These are phyloP conservation scores for Selaginella tamariscina DNA, from an alignment of 75 land plant genomes.

Conservation along the genomic window DNA sequence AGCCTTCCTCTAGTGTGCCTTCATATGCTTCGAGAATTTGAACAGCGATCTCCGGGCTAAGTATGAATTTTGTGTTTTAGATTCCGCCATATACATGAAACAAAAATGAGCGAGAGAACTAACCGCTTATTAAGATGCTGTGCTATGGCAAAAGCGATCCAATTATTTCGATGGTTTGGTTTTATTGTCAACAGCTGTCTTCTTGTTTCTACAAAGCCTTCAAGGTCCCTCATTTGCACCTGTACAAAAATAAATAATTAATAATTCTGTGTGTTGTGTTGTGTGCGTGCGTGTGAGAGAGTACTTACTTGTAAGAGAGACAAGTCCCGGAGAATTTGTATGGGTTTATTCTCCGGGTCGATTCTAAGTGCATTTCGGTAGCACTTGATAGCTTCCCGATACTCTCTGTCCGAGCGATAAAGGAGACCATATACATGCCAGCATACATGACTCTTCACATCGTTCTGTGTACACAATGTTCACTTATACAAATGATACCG, in stretches of 20 bases:
- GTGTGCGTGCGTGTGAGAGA: no score
- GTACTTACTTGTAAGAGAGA: slow-evolving; percentile 72
- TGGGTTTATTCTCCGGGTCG: slow-evolving; percentile 70
- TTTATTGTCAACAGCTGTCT: slow-evolving; percentile 77
- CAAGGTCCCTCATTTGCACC: slow-evolving; percentile 96
- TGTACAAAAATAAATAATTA: slow-evolving; percentile 23
- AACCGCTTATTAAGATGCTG: slow-evolving; percentile 85
- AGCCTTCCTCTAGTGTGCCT: slow-evolving; percentile 93
- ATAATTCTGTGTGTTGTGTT: neutral
- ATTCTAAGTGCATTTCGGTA: slow-evolving; percentile 82
- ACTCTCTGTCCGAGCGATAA: slow-evolving; percentile 94
- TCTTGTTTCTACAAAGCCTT: slow-evolving; percentile 96
- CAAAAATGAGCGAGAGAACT: neutral
- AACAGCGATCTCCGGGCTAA: slow-evolving; percentile 33
- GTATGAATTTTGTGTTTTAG: slow-evolving; percentile 31
- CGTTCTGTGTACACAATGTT: no score
- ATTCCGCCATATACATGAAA: slow-evolving; percentile 16
- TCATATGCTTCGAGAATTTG: slow-evolving; percentile 85
- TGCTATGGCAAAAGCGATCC: slow-evolving; percentile 95
- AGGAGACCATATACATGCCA: slow-evolving; percentile 99
- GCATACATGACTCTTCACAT: slow-evolving; percentile 97
- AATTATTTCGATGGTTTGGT: slow-evolving; percentile 94
- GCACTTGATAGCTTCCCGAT: slow-evolving; percentile 95
- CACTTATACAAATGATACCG: no score
- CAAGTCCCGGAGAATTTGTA: slow-evolving; percentile 81